phyloP scores from a whole-genome alignment of 2,329 filamentous ascomycete genomes.

The Neonectria hederae region DNA sequence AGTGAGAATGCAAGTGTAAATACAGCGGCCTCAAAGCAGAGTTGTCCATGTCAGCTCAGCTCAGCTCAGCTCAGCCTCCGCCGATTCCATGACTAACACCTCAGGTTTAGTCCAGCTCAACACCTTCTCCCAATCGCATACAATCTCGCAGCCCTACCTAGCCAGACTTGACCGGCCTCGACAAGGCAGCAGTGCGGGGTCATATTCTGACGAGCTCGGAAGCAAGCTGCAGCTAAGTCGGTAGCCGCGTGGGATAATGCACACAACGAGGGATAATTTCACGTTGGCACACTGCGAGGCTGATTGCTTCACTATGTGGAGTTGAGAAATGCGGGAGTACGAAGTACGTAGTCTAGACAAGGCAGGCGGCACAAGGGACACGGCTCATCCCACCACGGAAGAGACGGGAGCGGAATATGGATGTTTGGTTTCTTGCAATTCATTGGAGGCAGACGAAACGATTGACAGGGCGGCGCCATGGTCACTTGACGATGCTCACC shows the following conservation, averaged over 20 bases:
- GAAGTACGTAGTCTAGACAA: no score
- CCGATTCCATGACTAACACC: slow-evolving; percentile 3
- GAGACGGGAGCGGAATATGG: neutral
- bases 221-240: neutral
- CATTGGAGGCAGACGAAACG: neutral
- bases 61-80: neutral
- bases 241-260: neutral
- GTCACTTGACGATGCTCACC: slow-evolving; percentile 14
- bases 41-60: slow-evolving; percentile 4
- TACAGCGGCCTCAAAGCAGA: neutral
- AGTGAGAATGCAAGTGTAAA: neutral
- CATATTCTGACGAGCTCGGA: neutral
- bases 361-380: neutral
- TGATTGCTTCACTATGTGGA: neutral
- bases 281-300: neutral
- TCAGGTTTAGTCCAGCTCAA: neutral
- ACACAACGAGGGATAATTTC: neutral
- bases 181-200: slow-evolving; percentile 21
- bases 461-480: neutral
- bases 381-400: slow-evolving; percentile 14
- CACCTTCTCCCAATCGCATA: neutral
- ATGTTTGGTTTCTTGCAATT: neutral
- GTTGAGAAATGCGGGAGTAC: neutral
- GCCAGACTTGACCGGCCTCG: neutral
- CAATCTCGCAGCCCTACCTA: neutral